phyloP scores from a whole-genome alignment of 441 rosid genomes.

The Heliophila coronopifolia region DNA sequence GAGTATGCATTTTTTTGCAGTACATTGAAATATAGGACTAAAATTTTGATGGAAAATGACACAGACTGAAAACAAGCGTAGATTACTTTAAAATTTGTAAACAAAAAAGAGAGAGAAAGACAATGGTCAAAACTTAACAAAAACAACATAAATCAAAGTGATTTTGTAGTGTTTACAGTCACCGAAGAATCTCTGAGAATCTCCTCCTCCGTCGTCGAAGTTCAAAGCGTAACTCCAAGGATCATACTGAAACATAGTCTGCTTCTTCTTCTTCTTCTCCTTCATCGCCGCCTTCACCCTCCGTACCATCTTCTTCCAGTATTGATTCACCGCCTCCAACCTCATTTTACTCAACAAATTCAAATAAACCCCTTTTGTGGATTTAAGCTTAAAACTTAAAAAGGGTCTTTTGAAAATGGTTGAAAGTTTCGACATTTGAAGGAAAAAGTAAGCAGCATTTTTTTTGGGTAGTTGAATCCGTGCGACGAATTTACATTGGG shows the following conservation, averaged over 20 bases:
- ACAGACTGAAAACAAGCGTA: slow-evolving; percentile 14
- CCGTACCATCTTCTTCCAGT: slow-evolving; percentile 34
- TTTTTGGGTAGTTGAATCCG: slow-evolving; percentile 9
- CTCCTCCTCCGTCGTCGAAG: slow-evolving; percentile 63
- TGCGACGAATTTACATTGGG: slow-evolving; percentile 30
- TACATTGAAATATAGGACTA: slow-evolving; percentile 3
- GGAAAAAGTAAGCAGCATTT: slow-evolving; percentile 17
- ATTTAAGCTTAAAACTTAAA: not conserved
- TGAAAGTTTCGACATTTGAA: slow-evolving; percentile 1
- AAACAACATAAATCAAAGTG: slow-evolving; percentile 26
- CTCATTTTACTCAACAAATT: slow-evolving; percentile 13
- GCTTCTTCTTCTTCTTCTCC: slow-evolving; percentile 35
- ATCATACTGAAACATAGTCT: slow-evolving; percentile 69
- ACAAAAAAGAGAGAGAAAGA: not conserved
- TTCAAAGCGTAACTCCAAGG: slow-evolving; percentile 90
- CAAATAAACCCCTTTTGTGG: not conserved
- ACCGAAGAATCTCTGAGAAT: slow-evolving; percentile 6
- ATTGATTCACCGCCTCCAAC: slow-evolving; percentile 22
- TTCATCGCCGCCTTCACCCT: slow-evolving; percentile 51
- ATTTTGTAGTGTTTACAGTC: slow-evolving; percentile 19
- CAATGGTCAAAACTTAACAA: slow-evolving; percentile 20
- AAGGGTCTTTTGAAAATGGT: slow-evolving; percentile 7
- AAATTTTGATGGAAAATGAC: slow-evolving; percentile 2
- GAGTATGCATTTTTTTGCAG: too few species aligned
- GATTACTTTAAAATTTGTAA: slow-evolving; percentile 14